Percentiles rank a stretch among this genome's conserved stretches.
phyloP scores from a whole-genome alignment of 1,284 basidiomycete genomes.

The Taiwanofungus camphoratus region DNA sequence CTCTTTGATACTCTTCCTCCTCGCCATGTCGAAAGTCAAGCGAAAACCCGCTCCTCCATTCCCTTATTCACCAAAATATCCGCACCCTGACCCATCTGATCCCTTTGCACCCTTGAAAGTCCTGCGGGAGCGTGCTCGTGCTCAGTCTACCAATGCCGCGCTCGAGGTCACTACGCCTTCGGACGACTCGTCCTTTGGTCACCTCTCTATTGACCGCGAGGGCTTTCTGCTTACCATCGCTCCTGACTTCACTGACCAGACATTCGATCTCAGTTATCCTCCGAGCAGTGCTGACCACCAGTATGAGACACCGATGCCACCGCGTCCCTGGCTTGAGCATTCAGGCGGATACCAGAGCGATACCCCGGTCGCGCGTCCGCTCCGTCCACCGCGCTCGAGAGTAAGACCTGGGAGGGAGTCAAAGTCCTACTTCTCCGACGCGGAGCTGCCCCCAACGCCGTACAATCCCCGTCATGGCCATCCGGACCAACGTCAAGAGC shows the following conservation, averaged over 20 bases:
- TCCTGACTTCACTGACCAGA: slow-evolving; percentile 1
- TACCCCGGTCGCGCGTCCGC: slow-evolving; percentile 13
- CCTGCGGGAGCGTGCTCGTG: slow-evolving; percentile 34
- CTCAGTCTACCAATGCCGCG: slow-evolving; percentile 26
- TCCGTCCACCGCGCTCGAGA: slow-evolving; percentile 22
- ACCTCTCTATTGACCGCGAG: slow-evolving; percentile 2
- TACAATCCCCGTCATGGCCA: slow-evolving; percentile 12
- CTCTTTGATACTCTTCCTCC: not conserved
- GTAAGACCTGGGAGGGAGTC: slow-evolving; percentile 19
- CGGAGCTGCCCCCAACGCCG: slow-evolving; percentile 16
- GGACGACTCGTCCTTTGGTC: slow-evolving; percentile 8
- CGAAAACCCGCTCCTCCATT: slow-evolving; percentile 45
- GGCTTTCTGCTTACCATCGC: slow-evolving; percentile 3
- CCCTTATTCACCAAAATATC: slow-evolving; percentile 40
- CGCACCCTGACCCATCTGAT: slow-evolving; percentile 46
- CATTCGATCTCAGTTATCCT: slow-evolving; percentile 8
- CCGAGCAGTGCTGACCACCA: slow-evolving; percentile 7
- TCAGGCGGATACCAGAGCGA: slow-evolving; percentile 25
- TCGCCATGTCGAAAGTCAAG: slow-evolving; percentile 29
- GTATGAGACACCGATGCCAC: not conserved
- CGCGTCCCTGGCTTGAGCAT: slow-evolving; percentile 16
- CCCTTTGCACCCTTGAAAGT: slow-evolving; percentile 51
- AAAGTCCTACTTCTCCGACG: slow-evolving; percentile 23
- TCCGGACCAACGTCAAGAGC: slow-evolving; percentile 8
- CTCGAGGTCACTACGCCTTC: slow-evolving; percentile 14